phyloP scores from a whole-genome alignment of 345 rosid species.

The Camelina laxa region DNA sequence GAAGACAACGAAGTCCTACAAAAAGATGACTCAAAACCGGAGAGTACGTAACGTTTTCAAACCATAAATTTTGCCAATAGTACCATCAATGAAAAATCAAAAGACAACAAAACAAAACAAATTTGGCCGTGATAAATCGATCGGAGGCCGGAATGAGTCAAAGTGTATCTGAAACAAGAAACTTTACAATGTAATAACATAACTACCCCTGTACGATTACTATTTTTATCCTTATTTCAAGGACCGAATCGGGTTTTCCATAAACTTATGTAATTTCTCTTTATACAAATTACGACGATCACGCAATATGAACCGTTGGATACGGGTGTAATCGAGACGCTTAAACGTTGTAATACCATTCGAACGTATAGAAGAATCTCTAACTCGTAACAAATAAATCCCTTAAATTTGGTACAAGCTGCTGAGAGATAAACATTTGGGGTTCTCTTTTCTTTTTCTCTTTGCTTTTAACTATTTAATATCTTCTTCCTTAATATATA shows the following conservation, averaged over 20 bases:
- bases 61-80: slow-evolving; percentile 11
- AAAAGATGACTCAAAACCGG: slow-evolving; percentile 2
- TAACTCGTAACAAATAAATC: slow-evolving; percentile 11
- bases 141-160: slow-evolving; percentile 35
- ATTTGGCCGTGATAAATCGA: slow-evolving; percentile 22
- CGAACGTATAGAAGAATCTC: slow-evolving; percentile 13
- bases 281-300: background rate
- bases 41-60: background rate
- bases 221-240: background rate
- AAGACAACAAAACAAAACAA: background rate
- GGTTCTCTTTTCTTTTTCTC: background rate
- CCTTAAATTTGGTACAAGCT: slow-evolving; percentile 5
- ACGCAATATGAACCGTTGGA: slow-evolving; percentile 35
- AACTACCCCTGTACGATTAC: background rate
- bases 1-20: slow-evolving; percentile 23
- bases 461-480: background rate
- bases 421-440: background rate
- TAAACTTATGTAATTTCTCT: background rate
- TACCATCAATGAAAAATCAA: background rate
- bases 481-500: no score
- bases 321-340: slow-evolving; percentile 32
- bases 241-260: slow-evolving; percentile 7
- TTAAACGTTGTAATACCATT: slow-evolving; percentile 25
- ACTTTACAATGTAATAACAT: background rate
- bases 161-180: slow-evolving; percentile 28